Percentiles rank a stretch among this genome's conserved stretches.
Conservation (phyloP, 1,284 basidiomycete genomes). For the Peniophora sp. region DNA sequence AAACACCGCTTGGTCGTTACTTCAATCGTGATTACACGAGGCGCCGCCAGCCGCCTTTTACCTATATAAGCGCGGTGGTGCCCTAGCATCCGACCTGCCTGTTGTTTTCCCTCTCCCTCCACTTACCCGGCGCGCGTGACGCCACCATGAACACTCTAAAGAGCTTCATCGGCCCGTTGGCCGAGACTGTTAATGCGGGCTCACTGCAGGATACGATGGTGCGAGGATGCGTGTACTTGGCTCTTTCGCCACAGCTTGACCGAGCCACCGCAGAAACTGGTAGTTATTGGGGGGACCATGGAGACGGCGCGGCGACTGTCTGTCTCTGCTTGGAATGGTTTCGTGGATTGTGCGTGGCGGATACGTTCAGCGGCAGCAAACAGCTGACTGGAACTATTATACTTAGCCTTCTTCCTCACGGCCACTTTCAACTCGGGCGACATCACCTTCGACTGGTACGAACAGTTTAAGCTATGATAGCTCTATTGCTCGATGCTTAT, state of each 20-base stretch:
- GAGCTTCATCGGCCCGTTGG: slow-evolving; percentile 13
- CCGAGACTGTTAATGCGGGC: slow-evolving; percentile 7
- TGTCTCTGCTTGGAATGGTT: slow-evolving; percentile 78
- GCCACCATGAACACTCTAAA: slow-evolving; percentile 14
- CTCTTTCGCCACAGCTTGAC: background rate
- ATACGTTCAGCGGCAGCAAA: background rate
- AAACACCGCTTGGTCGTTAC: no score
- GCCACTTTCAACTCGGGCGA: slow-evolving; percentile 82
- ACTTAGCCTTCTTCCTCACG: slow-evolving; percentile 74
- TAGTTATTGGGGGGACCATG: slow-evolving; percentile 73
- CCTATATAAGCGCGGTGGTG: background rate
- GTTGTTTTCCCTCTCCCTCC: slow-evolving; percentile 3
- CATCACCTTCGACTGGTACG: slow-evolving; percentile 76
- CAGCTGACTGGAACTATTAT: slow-evolving; percentile 1
- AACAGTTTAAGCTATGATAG: slow-evolving; percentile 5
- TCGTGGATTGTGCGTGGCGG: slow-evolving; percentile 64
- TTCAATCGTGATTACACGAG: background rate
- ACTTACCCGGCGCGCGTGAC: background rate
- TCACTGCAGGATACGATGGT: slow-evolving; percentile 18
- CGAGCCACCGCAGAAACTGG: slow-evolving; percentile 48
- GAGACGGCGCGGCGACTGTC: slow-evolving; percentile 66
- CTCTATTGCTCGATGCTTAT: background rate
- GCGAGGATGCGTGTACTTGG: slow-evolving; percentile 1
- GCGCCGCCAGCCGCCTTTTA: background rate
- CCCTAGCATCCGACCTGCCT: no score